phyloP scores from a whole-genome alignment of 2,329 filamentous ascomycete genomes.

The Berkeleyomyces basicola region DNA sequence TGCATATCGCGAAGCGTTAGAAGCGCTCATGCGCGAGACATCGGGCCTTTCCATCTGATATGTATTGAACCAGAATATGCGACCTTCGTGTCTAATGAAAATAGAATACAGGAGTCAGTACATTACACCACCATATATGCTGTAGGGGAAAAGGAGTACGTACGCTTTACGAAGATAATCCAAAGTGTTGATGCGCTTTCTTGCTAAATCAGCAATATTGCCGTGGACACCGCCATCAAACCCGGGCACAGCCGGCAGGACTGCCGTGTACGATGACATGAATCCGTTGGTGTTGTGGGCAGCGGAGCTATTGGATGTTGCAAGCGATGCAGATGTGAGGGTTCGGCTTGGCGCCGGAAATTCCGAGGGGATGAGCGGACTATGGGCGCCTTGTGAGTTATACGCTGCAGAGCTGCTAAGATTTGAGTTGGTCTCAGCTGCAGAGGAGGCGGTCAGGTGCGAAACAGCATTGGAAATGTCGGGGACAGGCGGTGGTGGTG shows the following conservation, averaged over 20 bases:
- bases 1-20: constrained; percentile 67
- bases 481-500: constrained; percentile 31
- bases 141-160: constrained; percentile 19
- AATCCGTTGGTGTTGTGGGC: background rate
- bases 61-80: constrained; percentile 97
- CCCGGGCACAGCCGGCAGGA: constrained; percentile 14
- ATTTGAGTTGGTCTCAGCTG: constrained; percentile 8
- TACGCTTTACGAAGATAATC: constrained; percentile 88
- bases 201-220: constrained; percentile 67
- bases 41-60: constrained; percentile 76
- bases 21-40: constrained; percentile 67
- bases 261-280: constrained; percentile 6
- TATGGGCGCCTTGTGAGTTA: constrained; percentile 3
- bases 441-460: constrained; percentile 18
- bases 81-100: constrained; percentile 60
- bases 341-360: constrained; percentile 12
- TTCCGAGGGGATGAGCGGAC: constrained; percentile 12
- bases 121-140: background rate
- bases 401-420: background rate
- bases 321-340: background rate
- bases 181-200: constrained; percentile 85
- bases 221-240: constrained; percentile 36
- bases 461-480: constrained; percentile 36
- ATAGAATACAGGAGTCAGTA: background rate
- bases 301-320: constrained; percentile 1